Evolutionary conservation across 495 filamentous ascomycete species (phyloP).

Genomic region (Melanomma pulvis-pyrius): DNA sequence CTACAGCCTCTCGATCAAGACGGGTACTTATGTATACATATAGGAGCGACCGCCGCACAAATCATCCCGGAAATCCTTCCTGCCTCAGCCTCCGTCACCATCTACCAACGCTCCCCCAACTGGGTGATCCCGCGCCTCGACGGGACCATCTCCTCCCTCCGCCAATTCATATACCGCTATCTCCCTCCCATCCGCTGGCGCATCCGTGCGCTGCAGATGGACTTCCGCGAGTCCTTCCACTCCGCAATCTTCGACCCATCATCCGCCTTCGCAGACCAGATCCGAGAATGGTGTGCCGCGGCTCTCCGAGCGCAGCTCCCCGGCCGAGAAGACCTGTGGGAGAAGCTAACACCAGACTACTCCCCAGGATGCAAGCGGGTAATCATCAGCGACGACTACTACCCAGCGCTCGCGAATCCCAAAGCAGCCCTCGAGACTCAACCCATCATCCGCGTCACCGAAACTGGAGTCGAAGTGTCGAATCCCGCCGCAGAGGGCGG

Average conservation of each 20-base stretch:
- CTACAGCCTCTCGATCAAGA: neutral
- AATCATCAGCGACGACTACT: slow-evolving; percentile 60
- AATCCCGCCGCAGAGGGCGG: slow-evolving; percentile 20
- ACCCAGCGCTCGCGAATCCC: slow-evolving; percentile 48
- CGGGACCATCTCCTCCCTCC: slow-evolving; percentile 45
- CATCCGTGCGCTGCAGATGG: slow-evolving; percentile 54
- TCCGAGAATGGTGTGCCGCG: slow-evolving; percentile 40
- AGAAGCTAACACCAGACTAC: slow-evolving; percentile 55
- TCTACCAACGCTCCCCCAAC: slow-evolving; percentile 70
- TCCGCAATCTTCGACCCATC: slow-evolving; percentile 45
- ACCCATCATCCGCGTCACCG: slow-evolving; percentile 49
- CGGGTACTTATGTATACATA: slow-evolving; percentile 19
- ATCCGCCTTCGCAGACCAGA: slow-evolving; percentile 43
- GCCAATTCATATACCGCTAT: slow-evolving; percentile 48
- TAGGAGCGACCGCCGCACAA: slow-evolving; percentile 71
- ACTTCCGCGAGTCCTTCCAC: slow-evolving; percentile 52
- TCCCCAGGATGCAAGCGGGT: slow-evolving; percentile 59
- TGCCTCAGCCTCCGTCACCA: slow-evolving; percentile 56
- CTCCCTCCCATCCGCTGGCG: slow-evolving; percentile 52
- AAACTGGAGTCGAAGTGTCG: slow-evolving; percentile 51
- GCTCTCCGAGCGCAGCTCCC: slow-evolving; percentile 47
- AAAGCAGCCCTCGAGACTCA: slow-evolving; percentile 57
- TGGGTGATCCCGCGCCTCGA: slow-evolving; percentile 62
- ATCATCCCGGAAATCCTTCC: slow-evolving; percentile 68
- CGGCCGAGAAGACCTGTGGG: slow-evolving; percentile 52